Conservation (phyloP, 2,329 filamentous ascomycete genomes). For the Penicillium sp. region DNA sequence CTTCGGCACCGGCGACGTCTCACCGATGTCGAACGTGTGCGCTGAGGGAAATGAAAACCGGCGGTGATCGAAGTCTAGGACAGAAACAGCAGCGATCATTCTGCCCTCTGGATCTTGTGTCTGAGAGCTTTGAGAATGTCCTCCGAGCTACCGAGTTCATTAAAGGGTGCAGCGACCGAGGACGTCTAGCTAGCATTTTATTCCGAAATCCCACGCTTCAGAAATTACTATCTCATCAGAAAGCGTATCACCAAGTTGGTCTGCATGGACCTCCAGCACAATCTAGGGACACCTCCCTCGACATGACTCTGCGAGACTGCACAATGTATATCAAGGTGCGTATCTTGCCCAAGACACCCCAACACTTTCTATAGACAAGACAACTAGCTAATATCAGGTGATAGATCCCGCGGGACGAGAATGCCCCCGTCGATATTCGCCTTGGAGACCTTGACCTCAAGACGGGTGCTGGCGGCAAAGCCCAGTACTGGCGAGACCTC, state of each 20-base stretch:
- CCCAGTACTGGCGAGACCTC: constrained; percentile 66
- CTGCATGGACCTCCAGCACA: constrained; percentile 38
- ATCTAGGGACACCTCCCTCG: constrained; percentile 59
- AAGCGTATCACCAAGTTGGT: constrained; percentile 36
- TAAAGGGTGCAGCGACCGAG: constrained; percentile 41
- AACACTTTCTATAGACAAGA: neutral
- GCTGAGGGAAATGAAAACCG: constrained; percentile 52
- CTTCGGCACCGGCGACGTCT: constrained; percentile 64
- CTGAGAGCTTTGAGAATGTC: constrained; percentile 47
- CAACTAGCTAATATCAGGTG: neutral
- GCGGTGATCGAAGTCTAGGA: constrained; percentile 34
- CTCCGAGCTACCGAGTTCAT: constrained; percentile 44
- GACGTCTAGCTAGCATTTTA: constrained; percentile 36
- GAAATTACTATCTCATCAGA: constrained; percentile 38
- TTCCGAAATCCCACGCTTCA: constrained; percentile 38
- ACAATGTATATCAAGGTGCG: constrained; percentile 69
- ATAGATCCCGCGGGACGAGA: constrained; percentile 39
- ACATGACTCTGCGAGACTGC: constrained; percentile 81
- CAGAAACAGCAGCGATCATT: constrained; percentile 46
- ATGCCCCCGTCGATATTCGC: constrained; percentile 47
- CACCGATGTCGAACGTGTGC: constrained; percentile 76
- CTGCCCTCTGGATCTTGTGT: constrained; percentile 67
- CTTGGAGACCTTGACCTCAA: constrained; percentile 80
- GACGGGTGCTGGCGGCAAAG: constrained; percentile 63
- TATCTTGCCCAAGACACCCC: neutral